These are phyloP conservation scores for Lippia alba DNA, from an alignment of 305 asterid genomes.

Conservation along the genomic window DNA sequence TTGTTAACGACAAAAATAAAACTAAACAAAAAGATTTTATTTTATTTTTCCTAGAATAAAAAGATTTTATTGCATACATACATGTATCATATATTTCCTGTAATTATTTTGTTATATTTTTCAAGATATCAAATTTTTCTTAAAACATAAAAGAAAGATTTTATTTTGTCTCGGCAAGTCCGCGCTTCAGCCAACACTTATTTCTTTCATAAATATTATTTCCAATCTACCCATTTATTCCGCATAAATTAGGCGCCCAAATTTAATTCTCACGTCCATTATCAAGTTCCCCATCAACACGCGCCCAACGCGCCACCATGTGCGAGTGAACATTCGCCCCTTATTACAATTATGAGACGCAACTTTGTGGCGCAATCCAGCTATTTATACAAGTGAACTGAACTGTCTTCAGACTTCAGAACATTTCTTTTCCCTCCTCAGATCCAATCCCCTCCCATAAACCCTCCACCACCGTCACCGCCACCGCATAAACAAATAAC, in stretches of 20 bases:
- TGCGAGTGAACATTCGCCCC: constrained; percentile 3
- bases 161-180: constrained; percentile 22
- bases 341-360: constrained; percentile 10
- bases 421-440: not conserved
- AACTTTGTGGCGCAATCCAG: constrained; percentile 9
- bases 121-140: no score
- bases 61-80: no score
- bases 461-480: no score
- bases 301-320: constrained; percentile 22
- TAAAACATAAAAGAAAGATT: not conserved
- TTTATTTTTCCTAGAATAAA: no score
- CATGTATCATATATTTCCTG: not conserved
- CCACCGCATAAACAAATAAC: not conserved
- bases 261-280: not conserved
- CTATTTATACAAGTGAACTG: constrained; percentile 29
- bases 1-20: no score
- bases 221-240: not conserved
- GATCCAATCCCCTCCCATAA: constrained; percentile 15
- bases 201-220: not conserved
- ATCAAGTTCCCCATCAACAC: not conserved
- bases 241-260: not conserved
- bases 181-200: not conserved
- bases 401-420: constrained; percentile 11
- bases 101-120: no score
- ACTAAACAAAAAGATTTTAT: no score